Conservation (phyloP, 352 stramenopile genomes). For the Phytopythium ostracodes region DNA sequence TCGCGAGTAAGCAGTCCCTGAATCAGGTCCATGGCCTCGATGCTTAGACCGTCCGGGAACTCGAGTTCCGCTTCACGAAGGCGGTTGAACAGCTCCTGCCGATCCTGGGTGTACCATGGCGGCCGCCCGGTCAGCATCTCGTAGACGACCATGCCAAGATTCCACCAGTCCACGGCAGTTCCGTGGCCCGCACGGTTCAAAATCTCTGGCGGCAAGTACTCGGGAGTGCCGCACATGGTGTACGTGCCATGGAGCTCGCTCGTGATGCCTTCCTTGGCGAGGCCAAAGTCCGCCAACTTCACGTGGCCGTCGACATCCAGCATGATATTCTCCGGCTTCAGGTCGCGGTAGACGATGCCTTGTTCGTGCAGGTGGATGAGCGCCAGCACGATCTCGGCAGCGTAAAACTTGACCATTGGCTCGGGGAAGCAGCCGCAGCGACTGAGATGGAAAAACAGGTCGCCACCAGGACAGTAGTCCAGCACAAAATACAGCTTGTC, state of each 20-base stretch:
- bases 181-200: constrained; percentile 74
- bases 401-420: constrained; percentile 80
- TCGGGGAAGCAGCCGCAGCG: constrained; percentile 78
- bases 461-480: constrained; percentile 81
- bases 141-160: constrained; percentile 80
- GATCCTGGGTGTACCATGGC: constrained; percentile 80
- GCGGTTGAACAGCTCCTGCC: constrained; percentile 66
- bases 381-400: constrained; percentile 79
- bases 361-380: constrained; percentile 85
- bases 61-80: constrained; percentile 64
- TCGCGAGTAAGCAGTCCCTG: constrained; percentile 90
- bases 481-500: constrained; percentile 85
- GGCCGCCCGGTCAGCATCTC: constrained; percentile 77
- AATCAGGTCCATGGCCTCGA: constrained; percentile 74
- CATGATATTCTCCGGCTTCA: constrained; percentile 89
- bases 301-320: constrained; percentile 81
- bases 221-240: constrained; percentile 85
- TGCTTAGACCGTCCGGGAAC: constrained; percentile 64
- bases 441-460: constrained; percentile 81
- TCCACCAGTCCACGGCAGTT: constrained; percentile 84
- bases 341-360: constrained; percentile 77
- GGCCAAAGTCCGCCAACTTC: constrained; percentile 77
- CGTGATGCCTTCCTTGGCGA: constrained; percentile 75
- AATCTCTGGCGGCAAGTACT: constrained; percentile 83
- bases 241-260: constrained; percentile 71